Percentiles rank a stretch among this genome's conserved stretches.
These are phyloP conservation scores for Citrus medica DNA, from an alignment of 345 rosid species.

Conservation along the genomic window DNA sequence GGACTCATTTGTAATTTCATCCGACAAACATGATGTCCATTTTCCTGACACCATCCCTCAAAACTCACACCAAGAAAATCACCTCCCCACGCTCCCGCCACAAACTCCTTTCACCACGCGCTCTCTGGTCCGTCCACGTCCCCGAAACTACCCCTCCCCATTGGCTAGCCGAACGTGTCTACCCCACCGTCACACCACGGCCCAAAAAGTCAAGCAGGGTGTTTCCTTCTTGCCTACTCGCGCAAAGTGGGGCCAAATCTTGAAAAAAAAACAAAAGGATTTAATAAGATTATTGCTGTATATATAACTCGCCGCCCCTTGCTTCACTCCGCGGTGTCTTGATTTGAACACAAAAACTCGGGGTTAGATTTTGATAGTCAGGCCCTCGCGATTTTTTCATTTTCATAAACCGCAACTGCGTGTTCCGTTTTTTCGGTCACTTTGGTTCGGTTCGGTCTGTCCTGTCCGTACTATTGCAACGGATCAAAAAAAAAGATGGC, in stretches of 20 bases:
- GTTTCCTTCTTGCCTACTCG: not conserved
- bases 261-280: not conserved
- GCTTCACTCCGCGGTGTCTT: slow-evolving; percentile 6
- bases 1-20: slow-evolving; percentile 6
- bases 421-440: not conserved
- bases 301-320: slow-evolving; percentile 19
- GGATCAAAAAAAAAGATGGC: slow-evolving; percentile 19
- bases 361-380: not conserved
- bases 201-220: slow-evolving; percentile 7
- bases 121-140: not conserved
- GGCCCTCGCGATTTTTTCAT: not conserved
- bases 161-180: slow-evolving; percentile 33
- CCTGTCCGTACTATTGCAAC: not conserved
- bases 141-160: slow-evolving; percentile 1
- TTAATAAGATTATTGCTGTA: not conserved
- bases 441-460: not conserved
- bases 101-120: not conserved
- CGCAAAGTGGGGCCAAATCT: not conserved
- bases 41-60: not conserved
- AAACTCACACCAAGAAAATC: not conserved
- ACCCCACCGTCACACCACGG: not conserved
- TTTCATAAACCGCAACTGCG: not conserved
- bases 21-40: not conserved
- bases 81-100: not conserved
- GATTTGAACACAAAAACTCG: slow-evolving; percentile 5